phyloP scores from a whole-genome alignment of 108 stramenopile species.

The Nitzschia sp. region DNA sequence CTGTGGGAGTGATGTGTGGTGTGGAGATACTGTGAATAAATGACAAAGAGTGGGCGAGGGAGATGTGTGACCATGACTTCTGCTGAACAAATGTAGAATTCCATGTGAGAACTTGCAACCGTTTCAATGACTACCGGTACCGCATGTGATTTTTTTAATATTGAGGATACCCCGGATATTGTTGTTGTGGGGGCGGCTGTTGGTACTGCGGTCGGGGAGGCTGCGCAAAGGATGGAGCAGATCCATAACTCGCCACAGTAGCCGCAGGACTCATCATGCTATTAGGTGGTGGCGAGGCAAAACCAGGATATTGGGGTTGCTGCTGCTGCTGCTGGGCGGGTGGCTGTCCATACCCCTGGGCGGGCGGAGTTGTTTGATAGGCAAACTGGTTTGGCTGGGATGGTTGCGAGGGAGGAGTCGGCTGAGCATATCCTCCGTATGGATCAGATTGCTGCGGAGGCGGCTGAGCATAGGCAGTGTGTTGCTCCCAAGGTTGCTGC shows the following conservation, averaged over 20 bases:
- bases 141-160: too few relatives aligned
- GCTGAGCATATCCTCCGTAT: constrained; percentile 4
- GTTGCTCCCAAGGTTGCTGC: constrained; percentile 1
- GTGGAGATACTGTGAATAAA: too few relatives aligned
- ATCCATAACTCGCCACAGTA: constrained; percentile 49
- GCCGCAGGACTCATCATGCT: constrained; percentile 31
- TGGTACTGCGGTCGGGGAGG: constrained; percentile 37
- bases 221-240: constrained; percentile 64
- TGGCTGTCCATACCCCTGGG: constrained; percentile 12
- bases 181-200: constrained; percentile 17
- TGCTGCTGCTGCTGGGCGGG: background rate
- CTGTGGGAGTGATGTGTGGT: too few relatives aligned
- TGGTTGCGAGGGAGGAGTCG: background rate
- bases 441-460: constrained; percentile 14
- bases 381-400: background rate
- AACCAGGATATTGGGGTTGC: background rate
- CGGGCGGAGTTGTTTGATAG: background rate
- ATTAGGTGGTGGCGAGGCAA: constrained; percentile 2
- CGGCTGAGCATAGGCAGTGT: constrained; percentile 22
- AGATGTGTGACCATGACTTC: too few relatives aligned
- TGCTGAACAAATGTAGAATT: too few relatives aligned
- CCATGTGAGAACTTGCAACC: too few relatives aligned
- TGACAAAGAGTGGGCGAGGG: too few relatives aligned
- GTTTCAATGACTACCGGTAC: too few relatives aligned
- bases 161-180: constrained; percentile 19